Evolutionary conservation across 257 asterid genomes (phyloP), one percentile per base, ranked within the genome.

Genomic region (Parsonsia alboflavescens): DNA sequence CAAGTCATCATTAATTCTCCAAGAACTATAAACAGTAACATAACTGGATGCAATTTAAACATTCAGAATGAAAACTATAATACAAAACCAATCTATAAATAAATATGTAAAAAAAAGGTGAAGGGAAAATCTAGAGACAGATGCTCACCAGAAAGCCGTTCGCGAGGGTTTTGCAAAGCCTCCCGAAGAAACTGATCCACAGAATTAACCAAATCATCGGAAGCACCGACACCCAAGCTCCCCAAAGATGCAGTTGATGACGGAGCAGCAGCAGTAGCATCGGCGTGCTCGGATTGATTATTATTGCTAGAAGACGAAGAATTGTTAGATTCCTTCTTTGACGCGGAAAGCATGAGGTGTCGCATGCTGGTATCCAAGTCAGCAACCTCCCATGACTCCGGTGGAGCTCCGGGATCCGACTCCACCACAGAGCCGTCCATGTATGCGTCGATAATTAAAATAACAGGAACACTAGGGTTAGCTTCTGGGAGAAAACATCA

Each of bases 341-440:
- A 63, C 7, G 96, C 86, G 5, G 84, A 75, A 65, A 90, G 90
- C 92, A 96, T 83, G 81, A 96, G 90, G 62, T 87, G 90, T 70
- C 90, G 85, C 94, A 96, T 79, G 80, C 90, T 93, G 75, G 92
- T 90, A 71, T 93, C 99, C 68, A 93, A 89, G 82, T 96, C 98
- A 67, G 97, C 99, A 33, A 87, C 95, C 92, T 96, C 99, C 99
- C 98, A 96, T 54, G 99, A 96, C 87, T 96, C 99, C 74, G 98
- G 97, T 26, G 87, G 84, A 73, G 80, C 84, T 44, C 81, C 86
- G 16, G 83, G 82, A 66, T 92, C 98, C 49, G 94, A 96, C 77
- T 87, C 73, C 73, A 82, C 81, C 81, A 81, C 84, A 82, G 94
- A 86, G 84, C 89, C 89, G 74, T 88, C 99, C 99, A 90, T 94